Evolutionary conservation across 495 filamentous ascomycete species (phyloP), one percentile per base, ranked within the genome.

Genomic region (Entonaema liquescens): DNA sequence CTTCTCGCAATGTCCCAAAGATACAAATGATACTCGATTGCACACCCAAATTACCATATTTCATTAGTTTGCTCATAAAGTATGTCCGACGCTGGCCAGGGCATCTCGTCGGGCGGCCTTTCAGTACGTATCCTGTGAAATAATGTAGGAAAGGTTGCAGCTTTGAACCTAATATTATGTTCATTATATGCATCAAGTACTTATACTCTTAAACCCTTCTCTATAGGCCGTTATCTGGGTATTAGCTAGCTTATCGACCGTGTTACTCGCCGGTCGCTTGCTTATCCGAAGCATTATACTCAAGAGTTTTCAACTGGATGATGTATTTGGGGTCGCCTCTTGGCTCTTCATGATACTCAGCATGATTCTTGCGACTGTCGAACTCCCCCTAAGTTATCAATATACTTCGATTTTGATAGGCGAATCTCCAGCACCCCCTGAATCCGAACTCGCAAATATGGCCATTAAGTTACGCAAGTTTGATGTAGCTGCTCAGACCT

Each of bases 61-160:
- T n/a, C n/a, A n/a, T n/a, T n/a, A n/a, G 13, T 36, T 23, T 2
- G 5, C 12, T 33, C 26, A 33, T 42, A 42, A 61, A 15, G 35
- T 8, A 67, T 67, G 68, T 59, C 60, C 21, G 56, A 71, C 13
- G 62, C 68, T 5, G 62, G 68, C 12, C 68, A 71, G 49, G 62
- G 62, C 1, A 54, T 66, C 9, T 50, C 65, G 1, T 35, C 12
- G 2, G 2, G 0, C 7, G 65, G 65, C 25, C 47, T 67, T n/a
- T 26, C 36, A 49, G 65, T 67, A 67, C 11, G 57, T 67, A 1
- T 17, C 19, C 25, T 15, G 36, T 12, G 11, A 1, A 2, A 36
- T 36, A 4, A 23, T 1, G 7, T 26, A 50, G 2, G 31, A 57
- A 38, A 25, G 12, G 21, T 11, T 26, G 9, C 23, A 26, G 7